Base-by-base conservation (phyloP, 345 rosid genomes). In the Gossypium longicalyx region DNA sequence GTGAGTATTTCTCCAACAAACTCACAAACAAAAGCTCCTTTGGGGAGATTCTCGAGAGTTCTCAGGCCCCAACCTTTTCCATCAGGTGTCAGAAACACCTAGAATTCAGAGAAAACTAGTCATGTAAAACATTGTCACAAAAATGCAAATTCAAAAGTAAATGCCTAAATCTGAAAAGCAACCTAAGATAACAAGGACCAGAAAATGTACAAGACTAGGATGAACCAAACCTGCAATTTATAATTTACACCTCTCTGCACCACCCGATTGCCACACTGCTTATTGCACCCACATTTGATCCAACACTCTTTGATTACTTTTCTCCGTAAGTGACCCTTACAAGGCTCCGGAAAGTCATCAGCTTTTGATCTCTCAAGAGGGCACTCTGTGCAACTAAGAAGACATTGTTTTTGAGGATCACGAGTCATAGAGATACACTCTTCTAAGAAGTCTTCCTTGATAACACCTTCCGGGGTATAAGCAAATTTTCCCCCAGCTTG, bases 41-140 rank as follows among this genome's bases (percentile, higher is more conserved):
- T 88, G 2, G 85, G 91, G 70, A 94, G 83, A 74, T 81, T 85
- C 62, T 86, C 82, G 16, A 86, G 82, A 72, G 93, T 79, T 82
- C 94, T 83, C 25, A 94, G 82, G 51, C 97, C 98, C 98, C 98
- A 92, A 0, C 98, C 98, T 82, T 83, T 93, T 59, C 93, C 89
- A 72, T 85, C 86, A 60, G 79, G 61, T 9, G 91, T 89, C 74
- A 75, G 75, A 81, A 90, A 93, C 64, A 93, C 93, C 98, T 93
- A 80, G 54, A 2, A 71, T 67, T 71, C 17, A 59, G 59, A 66
- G 51, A 7, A 67, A 27, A 77, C 44, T 9, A 65, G 76, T 29
- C 23, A 66, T 23, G 20, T 68, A 54, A 62, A 12, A 51, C 20
- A 67, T 2, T 25, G 15, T 45, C 19, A 51, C 7, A 51, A 74